Conservation (phyloP, 2,329 filamentous ascomycete genomes). For the Clarireedia homoeocarpa region DNA sequence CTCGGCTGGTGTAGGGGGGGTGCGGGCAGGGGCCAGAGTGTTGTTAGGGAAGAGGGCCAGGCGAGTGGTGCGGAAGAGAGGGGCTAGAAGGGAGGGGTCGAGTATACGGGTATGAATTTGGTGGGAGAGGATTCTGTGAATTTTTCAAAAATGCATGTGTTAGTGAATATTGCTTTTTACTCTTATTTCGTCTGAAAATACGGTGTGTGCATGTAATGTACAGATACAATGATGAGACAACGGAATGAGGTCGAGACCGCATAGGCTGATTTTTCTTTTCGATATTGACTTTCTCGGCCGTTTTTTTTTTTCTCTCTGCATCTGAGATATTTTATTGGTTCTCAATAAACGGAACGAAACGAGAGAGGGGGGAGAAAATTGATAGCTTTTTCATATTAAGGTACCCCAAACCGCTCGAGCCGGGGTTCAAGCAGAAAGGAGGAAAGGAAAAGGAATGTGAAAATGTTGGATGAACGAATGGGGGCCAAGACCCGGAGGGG, state of each 20-base stretch:
- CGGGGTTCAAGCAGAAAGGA: not conserved
- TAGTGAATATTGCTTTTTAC: no score
- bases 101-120: slow-evolving; percentile 49
- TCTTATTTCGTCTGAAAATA: no score
- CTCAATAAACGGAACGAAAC: no score
- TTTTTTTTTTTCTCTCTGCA: no score
- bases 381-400: not conserved
- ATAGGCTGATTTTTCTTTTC: not conserved
- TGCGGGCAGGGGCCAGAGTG: slow-evolving; percentile 55
- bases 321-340: not conserved
- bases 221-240: not conserved
- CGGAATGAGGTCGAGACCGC: not conserved
- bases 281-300: no score
- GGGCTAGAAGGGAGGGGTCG: slow-evolving; percentile 56
- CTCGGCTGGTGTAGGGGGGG: slow-evolving; percentile 53
- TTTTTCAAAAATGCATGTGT: not conserved
- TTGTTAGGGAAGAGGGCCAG: slow-evolving; percentile 83
- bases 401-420: not conserved
- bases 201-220: not conserved
- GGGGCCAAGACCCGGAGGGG: slow-evolving; percentile 2
- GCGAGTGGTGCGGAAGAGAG: slow-evolving; percentile 62
- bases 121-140: slow-evolving; percentile 41
- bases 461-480: not conserved
- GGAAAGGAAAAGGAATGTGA: slow-evolving; percentile 1
- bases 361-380: not conserved